Conservation (phyloP, 352 stramenopile species). For the Globisporangium ultimum region DNA sequence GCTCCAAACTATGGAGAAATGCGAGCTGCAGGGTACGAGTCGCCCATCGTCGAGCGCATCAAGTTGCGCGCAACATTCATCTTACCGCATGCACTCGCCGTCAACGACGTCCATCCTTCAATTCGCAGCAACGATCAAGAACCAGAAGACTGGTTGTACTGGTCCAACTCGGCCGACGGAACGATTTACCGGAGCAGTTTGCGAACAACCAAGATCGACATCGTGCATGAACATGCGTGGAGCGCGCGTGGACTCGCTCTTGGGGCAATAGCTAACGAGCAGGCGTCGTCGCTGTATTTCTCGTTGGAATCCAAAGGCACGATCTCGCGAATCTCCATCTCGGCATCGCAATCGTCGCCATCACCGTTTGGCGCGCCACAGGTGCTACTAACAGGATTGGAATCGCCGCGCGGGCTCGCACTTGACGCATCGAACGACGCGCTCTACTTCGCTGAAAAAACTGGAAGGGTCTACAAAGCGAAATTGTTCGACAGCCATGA, state of each 20-base stretch:
- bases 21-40: slow-evolving; percentile 34
- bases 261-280: slow-evolving; percentile 3
- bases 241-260: slow-evolving; percentile 47
- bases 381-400: slow-evolving; percentile 37
- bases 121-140: not conserved
- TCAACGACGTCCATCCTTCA: slow-evolving; percentile 24
- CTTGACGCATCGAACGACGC: slow-evolving; percentile 27
- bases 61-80: slow-evolving; percentile 32
- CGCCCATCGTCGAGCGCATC: slow-evolving; percentile 49
- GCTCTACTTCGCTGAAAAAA: slow-evolving; percentile 76
- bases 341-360: not conserved
- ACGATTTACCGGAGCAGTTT: slow-evolving; percentile 62
- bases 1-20: slow-evolving; percentile 49
- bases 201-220: slow-evolving; percentile 31
- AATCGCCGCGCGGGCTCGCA: slow-evolving; percentile 46
- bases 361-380: not conserved
- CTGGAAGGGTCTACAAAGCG: slow-evolving; percentile 45
- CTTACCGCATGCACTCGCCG: slow-evolving; percentile 41
- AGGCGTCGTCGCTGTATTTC: slow-evolving; percentile 33
- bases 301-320: slow-evolving; percentile 57
- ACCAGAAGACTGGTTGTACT: slow-evolving; percentile 46
- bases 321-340: slow-evolving; percentile 28
- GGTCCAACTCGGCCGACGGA: slow-evolving; percentile 66
- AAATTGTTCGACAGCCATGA: slow-evolving; percentile 9
- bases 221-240: slow-evolving; percentile 44